Evolutionary conservation across 139 green algal species (phyloP), one percentile per base, ranked within the genome.

Genomic region (Micractinium conductrix): DNA sequence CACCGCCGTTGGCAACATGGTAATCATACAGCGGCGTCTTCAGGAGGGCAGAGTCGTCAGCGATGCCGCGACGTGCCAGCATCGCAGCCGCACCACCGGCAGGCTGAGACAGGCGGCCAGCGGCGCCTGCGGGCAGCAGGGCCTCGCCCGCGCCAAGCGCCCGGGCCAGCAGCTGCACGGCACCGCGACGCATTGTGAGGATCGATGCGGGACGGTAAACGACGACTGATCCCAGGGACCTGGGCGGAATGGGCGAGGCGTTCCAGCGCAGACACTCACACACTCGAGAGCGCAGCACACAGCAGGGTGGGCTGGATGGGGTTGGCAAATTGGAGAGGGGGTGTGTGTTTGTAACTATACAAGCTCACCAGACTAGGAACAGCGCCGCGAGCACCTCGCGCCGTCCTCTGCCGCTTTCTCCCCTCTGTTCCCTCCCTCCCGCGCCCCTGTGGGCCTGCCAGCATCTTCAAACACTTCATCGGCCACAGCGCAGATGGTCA

Each of bases 11-110:
- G 22, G 88, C 90, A 19, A 98, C 92, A 82, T 99, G 96, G 58
- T 97, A 95, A 85, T 98, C 95, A 71, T 97, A 97, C n/a, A 99
- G 88, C 22, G 89, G 87, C 0, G 96, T 99, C 89, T 97, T 97
- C 83, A 94, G 92, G 1, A 99, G 90, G 33, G 67, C 68, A 1
- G 88, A 85, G 62, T 95, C 89, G 74, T 92, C 86, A 8, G 94
- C 94, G 38, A 93, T 95, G 43, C 81, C 80, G 48, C 93, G 84
- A 55, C 87, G 42, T 30, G 63, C 37, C 67, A 58, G 48, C 40
- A 71, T 14, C 22, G 70, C 43, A 69, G 82, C 82, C 35, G 30
- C 38, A 71, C 37, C 70, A 63, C 44, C 65, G 70, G 71, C 43
- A 72, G 73, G 38, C 21, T 33, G 45, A 44, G 63, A 50, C 30